Evolutionary conservation across 139 green algal genomes (phyloP).

Genomic region (Diplosphaera chodatii): DNA sequence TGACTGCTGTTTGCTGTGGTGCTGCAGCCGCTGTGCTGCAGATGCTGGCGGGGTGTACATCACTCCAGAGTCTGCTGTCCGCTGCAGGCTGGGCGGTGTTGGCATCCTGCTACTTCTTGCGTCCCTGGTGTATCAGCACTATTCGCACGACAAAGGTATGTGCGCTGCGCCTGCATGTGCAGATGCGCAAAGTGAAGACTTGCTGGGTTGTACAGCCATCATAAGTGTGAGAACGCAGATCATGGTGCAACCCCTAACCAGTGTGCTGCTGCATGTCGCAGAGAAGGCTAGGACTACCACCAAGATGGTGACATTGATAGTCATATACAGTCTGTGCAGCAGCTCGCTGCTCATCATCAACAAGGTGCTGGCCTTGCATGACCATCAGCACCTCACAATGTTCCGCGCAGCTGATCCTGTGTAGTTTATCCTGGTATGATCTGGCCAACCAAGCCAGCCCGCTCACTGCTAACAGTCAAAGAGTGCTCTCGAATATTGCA

Average conservation of each 20-base stretch:
- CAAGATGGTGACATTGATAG: slow-evolving; percentile 1
- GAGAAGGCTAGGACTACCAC: not conserved
- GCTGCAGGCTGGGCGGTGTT: not conserved
- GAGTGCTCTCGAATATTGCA: not conserved
- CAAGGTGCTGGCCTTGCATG: slow-evolving; percentile 26
- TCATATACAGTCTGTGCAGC: slow-evolving; percentile 37
- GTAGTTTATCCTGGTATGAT: too few relatives aligned
- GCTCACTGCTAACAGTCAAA: not conserved
- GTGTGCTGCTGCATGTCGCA: too few relatives aligned
- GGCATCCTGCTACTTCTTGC: not conserved
- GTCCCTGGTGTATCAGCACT: not conserved
- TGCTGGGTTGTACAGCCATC: too few relatives aligned
- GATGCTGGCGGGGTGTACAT: too few relatives aligned
- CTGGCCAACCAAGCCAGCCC: too few relatives aligned
- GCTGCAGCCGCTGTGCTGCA: too few relatives aligned
- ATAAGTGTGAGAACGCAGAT: too few relatives aligned
- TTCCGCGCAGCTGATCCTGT: not conserved
- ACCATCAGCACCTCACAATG: too few relatives aligned
- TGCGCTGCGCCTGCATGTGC: not conserved
- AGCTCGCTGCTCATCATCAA: slow-evolving; percentile 55
- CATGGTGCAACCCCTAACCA: too few relatives aligned
- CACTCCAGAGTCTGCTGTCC: not conserved
- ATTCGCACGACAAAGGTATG: not conserved
- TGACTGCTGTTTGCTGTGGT: too few relatives aligned
- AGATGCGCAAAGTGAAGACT: too few relatives aligned